These are phyloP conservation scores for Gossypium davidsonii DNA, from an alignment of 441 rosid species.

Conservation along the genomic window DNA sequence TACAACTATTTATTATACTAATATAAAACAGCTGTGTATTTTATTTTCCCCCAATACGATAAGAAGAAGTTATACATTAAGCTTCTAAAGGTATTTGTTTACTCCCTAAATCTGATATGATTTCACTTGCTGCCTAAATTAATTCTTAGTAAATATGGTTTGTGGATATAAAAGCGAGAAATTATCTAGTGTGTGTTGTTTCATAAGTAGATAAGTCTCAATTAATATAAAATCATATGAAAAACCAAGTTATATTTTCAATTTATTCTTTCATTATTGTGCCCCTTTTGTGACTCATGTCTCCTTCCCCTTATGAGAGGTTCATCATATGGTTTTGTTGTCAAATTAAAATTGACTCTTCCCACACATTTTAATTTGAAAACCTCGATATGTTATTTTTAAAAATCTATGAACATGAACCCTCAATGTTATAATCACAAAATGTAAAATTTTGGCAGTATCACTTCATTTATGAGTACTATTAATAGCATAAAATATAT, in stretches of 20 bases:
- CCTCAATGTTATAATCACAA: too few relatives aligned
- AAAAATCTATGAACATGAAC: too few relatives aligned
- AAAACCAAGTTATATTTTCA: not conserved
- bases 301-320: not conserved
- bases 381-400: not conserved
- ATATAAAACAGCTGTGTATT: not conserved
- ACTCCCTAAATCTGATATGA: not conserved
- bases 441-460: too few relatives aligned
- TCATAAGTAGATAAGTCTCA: too few relatives aligned
- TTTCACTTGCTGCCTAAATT: constrained; percentile 1
- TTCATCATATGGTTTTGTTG: not conserved
- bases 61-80: too few relatives aligned
- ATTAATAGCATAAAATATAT: too few relatives aligned
- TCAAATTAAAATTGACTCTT: not conserved
- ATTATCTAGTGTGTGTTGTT: too few relatives aligned
- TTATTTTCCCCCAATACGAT: not conserved
- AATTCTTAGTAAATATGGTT: not conserved
- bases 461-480: too few relatives aligned
- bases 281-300: not conserved
- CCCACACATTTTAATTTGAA: not conserved
- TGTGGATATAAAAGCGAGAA: not conserved
- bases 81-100: too few relatives aligned
- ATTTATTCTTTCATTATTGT: not conserved
- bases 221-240: not conserved
- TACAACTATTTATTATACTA: not conserved